Conservation (phyloP, 2,329 filamentous ascomycete genomes). For the Aspergillus felis region DNA sequence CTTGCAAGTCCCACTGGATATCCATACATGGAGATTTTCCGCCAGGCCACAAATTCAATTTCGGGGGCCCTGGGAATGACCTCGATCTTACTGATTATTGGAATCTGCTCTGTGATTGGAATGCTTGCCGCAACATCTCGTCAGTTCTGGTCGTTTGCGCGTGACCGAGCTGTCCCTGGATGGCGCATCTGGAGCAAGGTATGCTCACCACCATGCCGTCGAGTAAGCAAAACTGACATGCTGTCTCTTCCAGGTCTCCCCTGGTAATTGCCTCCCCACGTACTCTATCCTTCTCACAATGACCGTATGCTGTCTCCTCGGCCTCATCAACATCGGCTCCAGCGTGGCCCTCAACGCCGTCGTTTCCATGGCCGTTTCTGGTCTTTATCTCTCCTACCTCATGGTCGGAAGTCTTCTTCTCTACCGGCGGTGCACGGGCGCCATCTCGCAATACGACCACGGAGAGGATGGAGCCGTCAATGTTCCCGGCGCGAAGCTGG, state of each 20-base stretch:
- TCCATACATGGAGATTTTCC: slow-evolving; percentile 34
- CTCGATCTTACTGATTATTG: slow-evolving; percentile 26
- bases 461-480: slow-evolving; percentile 20
- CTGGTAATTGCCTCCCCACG: slow-evolving; percentile 22
- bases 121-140: slow-evolving; percentile 45
- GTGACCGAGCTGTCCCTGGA: slow-evolving; percentile 24
- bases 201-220: neutral
- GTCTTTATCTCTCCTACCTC: slow-evolving; percentile 29
- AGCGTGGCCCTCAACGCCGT: slow-evolving; percentile 30
- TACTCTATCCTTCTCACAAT: slow-evolving; percentile 25
- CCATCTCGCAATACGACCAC: slow-evolving; percentile 13
- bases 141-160: slow-evolving; percentile 27
- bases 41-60: slow-evolving; percentile 25
- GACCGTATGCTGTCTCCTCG: slow-evolving; percentile 25
- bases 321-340: slow-evolving; percentile 33
- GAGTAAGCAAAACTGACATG: neutral
- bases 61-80: slow-evolving; percentile 23
- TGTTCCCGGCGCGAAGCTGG: slow-evolving; percentile 22
- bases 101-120: slow-evolving; percentile 29
- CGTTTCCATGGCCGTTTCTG: slow-evolving; percentile 30
- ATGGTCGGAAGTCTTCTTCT: slow-evolving; percentile 24
- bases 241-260: slow-evolving; percentile 14
- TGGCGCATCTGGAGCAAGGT: slow-evolving; percentile 28
- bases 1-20: slow-evolving; percentile 26
- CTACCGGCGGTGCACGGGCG: slow-evolving; percentile 22